A percentile compares a stretch with the other conserved stretches of the same genome.
phyloP scores from a whole-genome alignment of 179 eudicot genomes.

The Corrigiola litoralis region DNA sequence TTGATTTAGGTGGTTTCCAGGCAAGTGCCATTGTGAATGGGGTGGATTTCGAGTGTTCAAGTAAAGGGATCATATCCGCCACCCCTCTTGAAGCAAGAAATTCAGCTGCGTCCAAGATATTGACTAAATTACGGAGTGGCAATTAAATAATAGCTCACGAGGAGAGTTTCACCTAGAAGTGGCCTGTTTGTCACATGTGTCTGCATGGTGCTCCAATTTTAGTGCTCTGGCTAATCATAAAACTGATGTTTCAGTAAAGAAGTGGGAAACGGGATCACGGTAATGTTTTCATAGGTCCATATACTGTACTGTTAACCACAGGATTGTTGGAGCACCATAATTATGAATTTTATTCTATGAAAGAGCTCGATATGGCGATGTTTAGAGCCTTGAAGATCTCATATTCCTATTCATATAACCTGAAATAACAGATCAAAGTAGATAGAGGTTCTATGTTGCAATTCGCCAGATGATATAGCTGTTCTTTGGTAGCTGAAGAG shows the following conservation, averaged over 20 bases:
- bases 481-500: no score
- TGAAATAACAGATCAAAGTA: no score
- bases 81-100: conserved; percentile 51
- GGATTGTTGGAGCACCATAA: no score
- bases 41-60: conserved; percentile 38
- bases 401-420: no score
- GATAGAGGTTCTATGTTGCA: no score
- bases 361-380: background rate
- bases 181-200: background rate
- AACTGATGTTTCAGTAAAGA: background rate
- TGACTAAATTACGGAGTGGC: conserved; percentile 39
- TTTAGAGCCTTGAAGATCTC: background rate
- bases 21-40: conserved; percentile 41
- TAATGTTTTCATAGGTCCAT: conserved; percentile 3
- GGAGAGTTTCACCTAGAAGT: background rate
- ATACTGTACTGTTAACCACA: no score
- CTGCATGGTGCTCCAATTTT: background rate
- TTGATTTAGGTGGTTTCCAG: conserved; percentile 41
- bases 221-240: background rate
- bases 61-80: conserved; percentile 24
- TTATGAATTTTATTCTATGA: background rate
- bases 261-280: background rate
- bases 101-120: conserved; percentile 46
- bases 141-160: conserved; percentile 9
- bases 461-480: no score